Evolutionary conservation across 2,329 filamentous ascomycete species (phyloP).

Genomic region (Beauveria asiatica): DNA sequence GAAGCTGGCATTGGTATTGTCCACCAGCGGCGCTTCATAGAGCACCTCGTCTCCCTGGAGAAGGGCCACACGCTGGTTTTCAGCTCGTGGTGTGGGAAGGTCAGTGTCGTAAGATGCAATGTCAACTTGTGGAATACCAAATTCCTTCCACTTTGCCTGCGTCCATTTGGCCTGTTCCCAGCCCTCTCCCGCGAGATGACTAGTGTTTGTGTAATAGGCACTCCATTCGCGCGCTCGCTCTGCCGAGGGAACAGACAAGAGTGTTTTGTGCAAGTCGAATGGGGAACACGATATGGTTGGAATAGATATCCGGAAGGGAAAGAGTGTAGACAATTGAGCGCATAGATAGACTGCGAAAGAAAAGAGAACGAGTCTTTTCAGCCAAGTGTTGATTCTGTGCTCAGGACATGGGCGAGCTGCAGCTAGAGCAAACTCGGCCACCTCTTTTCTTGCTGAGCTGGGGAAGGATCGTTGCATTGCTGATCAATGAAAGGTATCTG

Average conservation of each 20-base stretch:
- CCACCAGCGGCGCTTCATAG: slow-evolving; percentile 1
- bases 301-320: neutral
- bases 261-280: neutral
- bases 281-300: neutral
- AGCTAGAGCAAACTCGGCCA: neutral
- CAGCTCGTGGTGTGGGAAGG: slow-evolving; percentile 40
- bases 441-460: neutral
- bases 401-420: neutral
- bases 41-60: neutral
- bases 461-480: neutral
- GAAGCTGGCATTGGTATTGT: slow-evolving; percentile 4
- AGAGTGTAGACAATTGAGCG: neutral
- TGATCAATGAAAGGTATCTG: neutral
- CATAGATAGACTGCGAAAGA: neutral
- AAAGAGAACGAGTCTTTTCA: neutral
- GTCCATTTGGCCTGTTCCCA: slow-evolving; percentile 31
- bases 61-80: slow-evolving; percentile 12
- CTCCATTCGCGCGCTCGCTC: slow-evolving; percentile 20
- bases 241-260: neutral
- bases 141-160: slow-evolving; percentile 26
- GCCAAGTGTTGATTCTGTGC: neutral
- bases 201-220: slow-evolving; percentile 30
- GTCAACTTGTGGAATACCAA: slow-evolving; percentile 16
- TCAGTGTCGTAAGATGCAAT: slow-evolving; percentile 19
- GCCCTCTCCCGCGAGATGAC: slow-evolving; percentile 30